Conservation (phyloP, 1,139 yeast genomes). For the Lodderomyces beijingensis region DNA sequence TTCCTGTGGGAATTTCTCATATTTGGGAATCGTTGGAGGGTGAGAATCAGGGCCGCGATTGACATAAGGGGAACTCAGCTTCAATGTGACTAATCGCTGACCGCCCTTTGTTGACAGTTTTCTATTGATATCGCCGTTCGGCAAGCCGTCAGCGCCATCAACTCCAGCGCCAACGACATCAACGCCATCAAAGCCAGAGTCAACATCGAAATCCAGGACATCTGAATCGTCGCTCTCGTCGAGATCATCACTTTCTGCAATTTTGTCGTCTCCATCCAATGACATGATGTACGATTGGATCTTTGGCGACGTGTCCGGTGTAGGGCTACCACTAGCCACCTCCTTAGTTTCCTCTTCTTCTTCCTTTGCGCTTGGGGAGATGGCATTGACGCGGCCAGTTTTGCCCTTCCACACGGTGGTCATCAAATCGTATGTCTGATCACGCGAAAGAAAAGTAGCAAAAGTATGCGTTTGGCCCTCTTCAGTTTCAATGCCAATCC, state of each 20-base stretch:
- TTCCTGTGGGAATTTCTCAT: conserved; percentile 23
- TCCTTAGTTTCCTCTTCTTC: conserved; percentile 8
- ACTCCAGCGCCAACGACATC: conserved; percentile 7
- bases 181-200: conserved; percentile 13
- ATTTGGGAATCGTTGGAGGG: conserved; percentile 26
- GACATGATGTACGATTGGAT: conserved; percentile 31
- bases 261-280: conserved; percentile 26
- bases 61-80: conserved; percentile 27
- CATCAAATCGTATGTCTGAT: conserved; percentile 68
- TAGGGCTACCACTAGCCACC: conserved; percentile 3
- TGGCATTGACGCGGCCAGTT: conserved; percentile 23
- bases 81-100: conserved; percentile 22
- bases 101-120: background rate
- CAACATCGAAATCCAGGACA: conserved; percentile 6
- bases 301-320: conserved; percentile 11
- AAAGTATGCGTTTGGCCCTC: conserved; percentile 62
- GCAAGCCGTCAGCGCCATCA: conserved; percentile 8
- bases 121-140: conserved; percentile 9
- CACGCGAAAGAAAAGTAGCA: conserved; percentile 86
- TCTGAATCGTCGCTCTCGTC: conserved; percentile 9
- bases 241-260: conserved; percentile 12
- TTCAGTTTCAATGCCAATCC: conserved; percentile 68
- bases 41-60: conserved; percentile 39
- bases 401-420: conserved; percentile 50
- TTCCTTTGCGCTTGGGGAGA: conserved; percentile 1